Percentiles rank a stretch among this genome's conserved stretches.
Evolutionary conservation across 2,329 filamentous ascomycete species (phyloP).

Genomic region (Pseudogymnoascus sp.): DNA sequence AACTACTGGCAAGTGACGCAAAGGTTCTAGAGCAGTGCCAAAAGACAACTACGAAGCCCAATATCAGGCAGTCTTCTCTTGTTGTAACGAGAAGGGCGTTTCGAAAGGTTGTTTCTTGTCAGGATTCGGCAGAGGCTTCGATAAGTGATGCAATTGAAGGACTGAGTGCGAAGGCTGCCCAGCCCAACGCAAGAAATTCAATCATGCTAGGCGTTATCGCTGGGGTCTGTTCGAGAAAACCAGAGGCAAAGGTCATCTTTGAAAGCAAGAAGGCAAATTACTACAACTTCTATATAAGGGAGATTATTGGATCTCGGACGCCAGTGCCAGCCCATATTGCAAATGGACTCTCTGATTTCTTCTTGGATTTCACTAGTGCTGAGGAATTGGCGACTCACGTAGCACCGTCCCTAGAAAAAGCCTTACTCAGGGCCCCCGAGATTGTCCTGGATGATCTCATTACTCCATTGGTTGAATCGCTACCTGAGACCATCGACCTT

Average conservation of each 20-base stretch:
- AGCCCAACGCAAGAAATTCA: conserved; percentile 62
- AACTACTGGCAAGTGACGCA: conserved; percentile 62
- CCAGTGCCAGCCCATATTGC: conserved; percentile 65
- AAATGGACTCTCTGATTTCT: conserved; percentile 72
- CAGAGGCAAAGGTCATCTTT: conserved; percentile 53
- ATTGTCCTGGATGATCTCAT: conserved; percentile 76
- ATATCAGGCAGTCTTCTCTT: conserved; percentile 65
- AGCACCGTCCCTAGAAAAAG: conserved; percentile 78
- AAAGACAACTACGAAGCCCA: conserved; percentile 52
- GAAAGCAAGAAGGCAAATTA: conserved; percentile 62
- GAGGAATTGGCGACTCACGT: conserved; percentile 71
- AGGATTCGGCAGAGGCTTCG: conserved; percentile 23
- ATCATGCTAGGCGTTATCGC: conserved; percentile 77
- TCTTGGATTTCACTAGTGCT: conserved; percentile 61
- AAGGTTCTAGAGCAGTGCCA: conserved; percentile 72
- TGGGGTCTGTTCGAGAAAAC: conserved; percentile 71
- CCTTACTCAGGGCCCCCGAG: conserved; percentile 80
- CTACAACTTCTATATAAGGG: conserved; percentile 75
- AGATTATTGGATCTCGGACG: conserved; percentile 72
- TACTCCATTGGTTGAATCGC: conserved; percentile 60
- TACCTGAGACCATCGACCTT: conserved; percentile 67
- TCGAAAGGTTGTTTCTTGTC: conserved; percentile 61
- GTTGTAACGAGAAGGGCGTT: conserved; percentile 73
- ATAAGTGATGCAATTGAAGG: conserved; percentile 55
- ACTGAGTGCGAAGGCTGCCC: conserved; percentile 60